phyloP scores from a whole-genome alignment of 371 early-diverging fungal species.

The Smittium culicis region DNA sequence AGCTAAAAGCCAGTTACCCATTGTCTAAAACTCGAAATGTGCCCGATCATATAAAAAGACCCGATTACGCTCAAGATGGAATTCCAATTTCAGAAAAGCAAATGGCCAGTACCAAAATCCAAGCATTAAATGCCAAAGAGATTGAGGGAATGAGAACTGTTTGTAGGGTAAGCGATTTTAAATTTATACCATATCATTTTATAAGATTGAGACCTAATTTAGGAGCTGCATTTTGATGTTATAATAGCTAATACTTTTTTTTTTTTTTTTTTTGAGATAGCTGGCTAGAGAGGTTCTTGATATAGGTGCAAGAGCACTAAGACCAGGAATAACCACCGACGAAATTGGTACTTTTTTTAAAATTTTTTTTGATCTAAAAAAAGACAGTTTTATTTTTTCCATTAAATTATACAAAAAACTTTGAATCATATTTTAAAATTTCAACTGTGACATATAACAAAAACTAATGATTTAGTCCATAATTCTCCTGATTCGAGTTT shows the following conservation, averaged over 20 bases:
- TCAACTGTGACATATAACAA: too few relatives aligned
- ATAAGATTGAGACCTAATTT: too few relatives aligned
- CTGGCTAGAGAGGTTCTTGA: conserved; percentile 49
- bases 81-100: conserved; percentile 53
- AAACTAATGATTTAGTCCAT: too few relatives aligned
- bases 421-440: too few relatives aligned
- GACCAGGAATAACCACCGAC: conserved; percentile 51
- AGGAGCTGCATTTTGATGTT: too few relatives aligned
- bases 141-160: conserved; percentile 64
- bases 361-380: too few relatives aligned
- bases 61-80: conserved; percentile 69
- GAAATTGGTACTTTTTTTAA: too few relatives aligned
- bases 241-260: not conserved
- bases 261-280: not conserved
- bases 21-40: conserved; percentile 58
- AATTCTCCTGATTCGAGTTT: too few relatives aligned
- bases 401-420: not conserved
- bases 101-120: conserved; percentile 48
- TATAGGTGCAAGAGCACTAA: conserved; percentile 37
- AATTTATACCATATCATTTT: not conserved
- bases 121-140: conserved; percentile 48
- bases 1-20: conserved; percentile 73
- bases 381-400: not conserved
- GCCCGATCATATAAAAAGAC: conserved; percentile 54
- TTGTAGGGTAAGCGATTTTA: conserved; percentile 32